Evolutionary conservation across 805 yeast species (phyloP), one percentile per base, ranked within the genome.

Genomic region (Lachancea thermotolerans): DNA sequence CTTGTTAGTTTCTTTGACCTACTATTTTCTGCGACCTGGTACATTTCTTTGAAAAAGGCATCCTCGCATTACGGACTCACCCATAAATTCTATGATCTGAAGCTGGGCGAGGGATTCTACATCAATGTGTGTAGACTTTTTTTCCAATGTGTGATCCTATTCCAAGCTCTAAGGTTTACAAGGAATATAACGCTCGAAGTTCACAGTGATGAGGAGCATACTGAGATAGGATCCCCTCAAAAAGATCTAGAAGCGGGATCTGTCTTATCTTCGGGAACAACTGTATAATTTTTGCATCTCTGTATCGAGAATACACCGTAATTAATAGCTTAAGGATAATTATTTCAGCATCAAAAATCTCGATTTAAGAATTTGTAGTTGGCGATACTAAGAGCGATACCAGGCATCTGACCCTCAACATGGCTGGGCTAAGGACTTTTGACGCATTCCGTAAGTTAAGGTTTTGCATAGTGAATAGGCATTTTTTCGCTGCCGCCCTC

Each of bases 391-490:
- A n/a, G 9, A 31, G n/a, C n/a, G 34, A 31, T 31, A 14, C 34
- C 34, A n/a, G n/a, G 34, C 34, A 14, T 31, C 15, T 31, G 15
- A 31, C 15, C 21, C 18, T 29, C 25, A 39, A 30, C 6, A 61
- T 63, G 67, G 63, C 67, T 14, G 61, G 63, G 14, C 52, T 85
- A 44, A 70, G 72, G 49, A 67, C 80, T 1, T 82, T 82, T 62
- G 90, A 82, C 65, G 90, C 89, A 2, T 82, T 82, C 50, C 88
- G 80, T 73, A 71, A 54, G 79, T 73, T 2, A 2, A 14, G 4
- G 34, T 7, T 21, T 21, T 21, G 25, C 25, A 4, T 21, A 18
- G 15, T n/a, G 10, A 17, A 30, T 16, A 18, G 31, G 33, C 15
- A 12, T 36, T n/a, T n/a, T n/a, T n/a, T n/a, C n/a, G n/a, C n/a